A percentile compares a stretch with the other conserved stretches of the same genome.
Evolutionary conservation across 257 asterid species (phyloP).

Genomic region (Nicotiana tomentosiformis): DNA sequence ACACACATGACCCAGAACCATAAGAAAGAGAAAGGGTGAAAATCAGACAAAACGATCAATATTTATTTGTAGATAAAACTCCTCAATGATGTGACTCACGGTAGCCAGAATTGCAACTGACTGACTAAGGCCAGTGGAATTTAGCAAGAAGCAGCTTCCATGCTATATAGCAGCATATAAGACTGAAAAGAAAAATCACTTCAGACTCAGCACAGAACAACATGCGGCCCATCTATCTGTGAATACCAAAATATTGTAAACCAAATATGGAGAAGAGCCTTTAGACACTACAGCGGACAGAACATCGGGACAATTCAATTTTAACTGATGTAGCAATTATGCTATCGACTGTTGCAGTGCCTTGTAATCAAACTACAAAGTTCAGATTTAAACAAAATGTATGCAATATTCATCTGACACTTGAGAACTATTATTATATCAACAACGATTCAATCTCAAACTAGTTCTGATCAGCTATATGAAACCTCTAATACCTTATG

Average conservation of each 20-base stretch:
- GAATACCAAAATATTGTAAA: background rate
- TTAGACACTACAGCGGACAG: background rate
- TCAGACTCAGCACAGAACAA: background rate
- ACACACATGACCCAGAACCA: background rate
- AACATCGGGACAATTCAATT: background rate
- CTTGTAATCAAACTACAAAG: background rate
- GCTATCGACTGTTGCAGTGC: background rate
- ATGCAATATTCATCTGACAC: background rate
- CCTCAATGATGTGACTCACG: background rate
- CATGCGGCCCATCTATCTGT: background rate
- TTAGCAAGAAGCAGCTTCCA: background rate
- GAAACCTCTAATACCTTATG: background rate
- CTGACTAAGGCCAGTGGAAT: background rate
- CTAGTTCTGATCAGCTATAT: background rate
- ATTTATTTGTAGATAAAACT: background rate
- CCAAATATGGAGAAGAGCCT: background rate
- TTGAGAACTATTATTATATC: background rate
- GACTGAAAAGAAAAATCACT: background rate
- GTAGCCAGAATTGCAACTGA: background rate
- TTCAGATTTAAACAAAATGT: background rate
- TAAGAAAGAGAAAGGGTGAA: background rate
- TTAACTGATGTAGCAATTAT: background rate
- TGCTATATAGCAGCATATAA: background rate
- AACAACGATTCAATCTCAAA: background rate
- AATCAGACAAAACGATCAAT: background rate